A percentile compares a stretch with the other conserved stretches of the same genome.
Conservation (phyloP, 306 rosid genomes). For the Delonix regia region DNA sequence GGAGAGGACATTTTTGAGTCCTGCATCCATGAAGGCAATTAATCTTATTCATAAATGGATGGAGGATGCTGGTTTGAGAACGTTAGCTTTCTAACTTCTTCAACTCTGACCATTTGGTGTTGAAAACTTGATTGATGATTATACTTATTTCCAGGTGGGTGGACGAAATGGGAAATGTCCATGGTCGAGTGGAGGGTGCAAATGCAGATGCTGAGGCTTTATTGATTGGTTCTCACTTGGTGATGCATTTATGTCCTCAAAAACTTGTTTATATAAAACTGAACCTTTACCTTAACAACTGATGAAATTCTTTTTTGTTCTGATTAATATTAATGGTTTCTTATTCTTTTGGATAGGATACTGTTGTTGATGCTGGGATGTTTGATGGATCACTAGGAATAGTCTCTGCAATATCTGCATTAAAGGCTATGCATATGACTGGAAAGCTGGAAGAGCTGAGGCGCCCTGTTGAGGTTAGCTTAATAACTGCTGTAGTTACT, state of each 20-base stretch:
- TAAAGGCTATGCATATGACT: conserved; percentile 66
- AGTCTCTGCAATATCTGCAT: conserved; percentile 78
- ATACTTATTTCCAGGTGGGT: conserved; percentile 76
- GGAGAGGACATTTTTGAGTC: conserved; percentile 93
- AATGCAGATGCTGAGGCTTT: conserved; percentile 73
- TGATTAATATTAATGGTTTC: conserved; percentile 20
- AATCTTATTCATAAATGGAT: conserved; percentile 72
- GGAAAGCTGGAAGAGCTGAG: conserved; percentile 62
- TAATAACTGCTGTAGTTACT: conserved; percentile 17
- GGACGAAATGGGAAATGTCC: conserved; percentile 85
- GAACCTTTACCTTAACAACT: conserved; percentile 30
- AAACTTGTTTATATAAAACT: neutral
- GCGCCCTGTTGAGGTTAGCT: conserved; percentile 85
- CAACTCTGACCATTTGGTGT: conserved; percentile 17
- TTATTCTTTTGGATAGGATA: conserved; percentile 58
- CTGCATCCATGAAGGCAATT: conserved; percentile 76
- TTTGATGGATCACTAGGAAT: conserved; percentile 93
- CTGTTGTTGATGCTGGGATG: conserved; percentile 93
- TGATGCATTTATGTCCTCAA: conserved; percentile 36
- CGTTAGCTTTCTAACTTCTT: conserved; percentile 66
- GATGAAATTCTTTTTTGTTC: neutral
- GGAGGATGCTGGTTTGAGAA: conserved; percentile 97
- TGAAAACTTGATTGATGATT: conserved; percentile 43
- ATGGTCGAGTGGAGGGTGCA: conserved; percentile 81
- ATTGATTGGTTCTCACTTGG: conserved; percentile 90